phyloP scores from a whole-genome alignment of 352 stramenopile species.

The Phytophthora rubi region DNA sequence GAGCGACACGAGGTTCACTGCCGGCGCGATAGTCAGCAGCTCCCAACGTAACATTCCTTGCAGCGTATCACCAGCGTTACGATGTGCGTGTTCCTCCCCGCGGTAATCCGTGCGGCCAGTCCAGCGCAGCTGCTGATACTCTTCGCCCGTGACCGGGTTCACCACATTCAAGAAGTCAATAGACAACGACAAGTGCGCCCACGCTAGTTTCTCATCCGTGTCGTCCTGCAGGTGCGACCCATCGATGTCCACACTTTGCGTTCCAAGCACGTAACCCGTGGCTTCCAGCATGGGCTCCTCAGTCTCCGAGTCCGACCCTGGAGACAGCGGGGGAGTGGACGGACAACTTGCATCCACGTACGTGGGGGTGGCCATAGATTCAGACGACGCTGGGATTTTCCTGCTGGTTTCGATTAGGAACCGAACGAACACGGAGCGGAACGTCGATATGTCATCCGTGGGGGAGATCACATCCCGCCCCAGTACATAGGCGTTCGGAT shows the following conservation, averaged over 20 bases:
- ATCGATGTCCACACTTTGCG: conserved; percentile 49
- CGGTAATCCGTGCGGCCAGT: conserved; percentile 59
- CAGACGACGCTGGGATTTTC: conserved; percentile 16
- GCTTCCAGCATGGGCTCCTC: conserved; percentile 34
- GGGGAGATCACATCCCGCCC: conserved; percentile 52
- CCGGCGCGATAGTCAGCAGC: conserved; percentile 45
- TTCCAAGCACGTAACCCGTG: conserved; percentile 51
- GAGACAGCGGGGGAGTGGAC: conserved; percentile 20
- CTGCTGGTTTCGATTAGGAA: conserved; percentile 45
- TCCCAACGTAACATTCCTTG: conserved; percentile 54
- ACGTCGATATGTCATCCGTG: conserved; percentile 37
- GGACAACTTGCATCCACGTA: conserved; percentile 30
- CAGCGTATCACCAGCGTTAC: conserved; percentile 51
- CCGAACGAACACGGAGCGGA: conserved; percentile 50
- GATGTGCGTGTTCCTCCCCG: conserved; percentile 44
- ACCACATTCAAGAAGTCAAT: conserved; percentile 52
- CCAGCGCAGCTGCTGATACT: conserved; percentile 53
- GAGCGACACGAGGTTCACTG: conserved; percentile 42
- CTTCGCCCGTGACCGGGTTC: conserved; percentile 38
- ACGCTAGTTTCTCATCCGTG: conserved; percentile 35
- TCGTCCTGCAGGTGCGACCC: conserved; percentile 27
- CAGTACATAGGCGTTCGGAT: conserved; percentile 47
- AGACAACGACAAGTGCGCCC: conserved; percentile 49
- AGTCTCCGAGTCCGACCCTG: conserved; percentile 19
- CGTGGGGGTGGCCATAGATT: conserved; percentile 21